Conservation (phyloP, 164 flowering plant species). For the Chimonanthus praecox region DNA sequence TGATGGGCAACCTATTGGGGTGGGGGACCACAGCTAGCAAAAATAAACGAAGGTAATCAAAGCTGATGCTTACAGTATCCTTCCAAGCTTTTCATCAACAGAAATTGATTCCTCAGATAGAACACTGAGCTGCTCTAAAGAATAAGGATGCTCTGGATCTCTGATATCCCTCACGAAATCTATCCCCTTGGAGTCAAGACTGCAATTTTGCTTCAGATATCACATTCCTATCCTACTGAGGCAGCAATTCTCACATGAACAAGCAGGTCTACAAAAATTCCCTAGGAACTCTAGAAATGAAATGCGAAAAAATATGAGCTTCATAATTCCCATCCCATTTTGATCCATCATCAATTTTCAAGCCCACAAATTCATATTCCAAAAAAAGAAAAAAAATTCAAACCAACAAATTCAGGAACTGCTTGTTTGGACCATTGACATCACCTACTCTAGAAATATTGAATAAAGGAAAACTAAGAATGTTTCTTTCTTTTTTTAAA, state of each 20-base stretch:
- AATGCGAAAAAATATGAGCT: background rate
- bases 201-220: background rate
- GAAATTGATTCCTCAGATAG: slow-evolving; percentile 67
- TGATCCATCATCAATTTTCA: background rate
- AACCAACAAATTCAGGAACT: no score
- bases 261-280: background rate
- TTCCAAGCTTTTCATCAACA: slow-evolving; percentile 71
- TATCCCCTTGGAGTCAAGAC: slow-evolving; percentile 35
- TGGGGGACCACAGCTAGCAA: no score
- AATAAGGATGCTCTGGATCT: slow-evolving; percentile 86
- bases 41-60: background rate
- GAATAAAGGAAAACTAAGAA: no score
- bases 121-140: slow-evolving; percentile 67
- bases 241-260: background rate
- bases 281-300: background rate
- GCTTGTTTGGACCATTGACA: no score
- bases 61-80: slow-evolving; percentile 47
- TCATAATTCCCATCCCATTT: background rate
- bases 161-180: slow-evolving; percentile 74
- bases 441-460: no score
- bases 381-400: background rate
- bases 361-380: background rate
- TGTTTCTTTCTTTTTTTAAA: no score
- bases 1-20: no score
- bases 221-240: slow-evolving; percentile 1